These are phyloP conservation scores for Lasiodiplodia theobromae DNA, from an alignment of 2,329 filamentous ascomycete species.

Conservation along the genomic window DNA sequence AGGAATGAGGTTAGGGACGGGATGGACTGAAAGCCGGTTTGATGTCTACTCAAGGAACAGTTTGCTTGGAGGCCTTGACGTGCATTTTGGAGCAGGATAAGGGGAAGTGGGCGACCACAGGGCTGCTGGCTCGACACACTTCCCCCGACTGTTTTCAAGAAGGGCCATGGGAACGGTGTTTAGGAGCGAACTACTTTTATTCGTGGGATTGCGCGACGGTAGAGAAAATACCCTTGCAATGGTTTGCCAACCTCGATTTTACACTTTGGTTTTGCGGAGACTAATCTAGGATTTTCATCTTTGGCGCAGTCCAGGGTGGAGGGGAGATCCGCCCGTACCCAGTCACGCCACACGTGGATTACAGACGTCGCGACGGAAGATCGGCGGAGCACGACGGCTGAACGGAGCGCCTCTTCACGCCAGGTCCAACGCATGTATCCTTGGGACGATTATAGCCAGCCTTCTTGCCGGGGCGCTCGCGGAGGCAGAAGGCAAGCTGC, in stretches of 20 bases:
- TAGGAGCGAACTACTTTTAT: slow-evolving; percentile 3
- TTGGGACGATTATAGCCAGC: not conserved
- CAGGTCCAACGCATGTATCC: not conserved
- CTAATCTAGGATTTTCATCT: not conserved
- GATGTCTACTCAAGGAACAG: not conserved
- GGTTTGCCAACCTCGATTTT: slow-evolving; percentile 7
- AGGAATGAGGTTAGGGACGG: not conserved
- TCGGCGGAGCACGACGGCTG: not conserved
- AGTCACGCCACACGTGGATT: not conserved
- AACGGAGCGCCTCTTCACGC: not conserved
- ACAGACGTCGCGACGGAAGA: not conserved
- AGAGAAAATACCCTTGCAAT: slow-evolving; percentile 19
- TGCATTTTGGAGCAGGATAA: not conserved
- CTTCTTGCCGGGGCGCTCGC: not conserved
- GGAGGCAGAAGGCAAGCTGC: not conserved
- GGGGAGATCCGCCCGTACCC: not conserved
- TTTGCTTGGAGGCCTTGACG: slow-evolving; percentile 3
- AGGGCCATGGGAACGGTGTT: slow-evolving; percentile 16
- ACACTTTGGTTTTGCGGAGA: not conserved
- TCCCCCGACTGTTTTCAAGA: slow-evolving; percentile 7
- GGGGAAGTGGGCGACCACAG: not conserved
- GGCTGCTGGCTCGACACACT: not conserved
- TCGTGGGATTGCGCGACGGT: slow-evolving; percentile 5
- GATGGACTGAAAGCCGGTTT: not conserved
- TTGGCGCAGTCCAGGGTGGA: not conserved